A percentile compares a stretch with the other conserved stretches of the same genome.
Conservation (phyloP, 2,329 filamentous ascomycete species). For the Neonectria faginata region DNA sequence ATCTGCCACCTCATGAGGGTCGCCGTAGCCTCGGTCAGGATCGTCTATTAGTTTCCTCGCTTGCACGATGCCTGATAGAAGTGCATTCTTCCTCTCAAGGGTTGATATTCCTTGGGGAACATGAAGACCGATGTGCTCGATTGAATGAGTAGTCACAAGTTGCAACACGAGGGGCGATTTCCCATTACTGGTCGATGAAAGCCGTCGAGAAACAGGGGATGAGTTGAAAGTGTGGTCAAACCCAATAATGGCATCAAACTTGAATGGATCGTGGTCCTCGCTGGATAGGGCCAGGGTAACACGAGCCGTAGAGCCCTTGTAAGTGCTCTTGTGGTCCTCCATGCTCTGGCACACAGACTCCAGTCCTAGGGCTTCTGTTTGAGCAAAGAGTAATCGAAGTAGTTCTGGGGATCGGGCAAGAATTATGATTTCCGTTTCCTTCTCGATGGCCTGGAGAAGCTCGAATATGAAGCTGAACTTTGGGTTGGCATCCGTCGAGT, state of each 20-base stretch:
- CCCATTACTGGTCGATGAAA: conserved; percentile 32
- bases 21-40: conserved; percentile 53
- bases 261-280: conserved; percentile 52
- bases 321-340: conserved; percentile 41
- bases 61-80: conserved; percentile 54
- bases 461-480: conserved; percentile 72
- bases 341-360: conserved; percentile 51
- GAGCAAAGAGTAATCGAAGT: conserved; percentile 63
- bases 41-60: conserved; percentile 55
- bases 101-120: conserved; percentile 51
- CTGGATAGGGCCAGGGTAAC: conserved; percentile 58
- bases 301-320: conserved; percentile 51
- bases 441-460: conserved; percentile 59
- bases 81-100: conserved; percentile 61
- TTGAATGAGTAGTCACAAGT: conserved; percentile 63
- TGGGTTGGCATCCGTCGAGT: conserved; percentile 66
- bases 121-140: conserved; percentile 66
- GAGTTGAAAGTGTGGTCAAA: conserved; percentile 64
- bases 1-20: conserved; percentile 61
- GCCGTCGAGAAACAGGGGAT: conserved; percentile 47
- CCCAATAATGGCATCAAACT: conserved; percentile 64
- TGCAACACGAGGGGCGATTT: conserved; percentile 60
- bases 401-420: conserved; percentile 63
- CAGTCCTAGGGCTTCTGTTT: conserved; percentile 57
- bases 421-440: conserved; percentile 63